These are phyloP conservation scores for Yamadazyma kitorensis DNA, from an alignment of 805 yeast genomes.

Conservation along the genomic window DNA sequence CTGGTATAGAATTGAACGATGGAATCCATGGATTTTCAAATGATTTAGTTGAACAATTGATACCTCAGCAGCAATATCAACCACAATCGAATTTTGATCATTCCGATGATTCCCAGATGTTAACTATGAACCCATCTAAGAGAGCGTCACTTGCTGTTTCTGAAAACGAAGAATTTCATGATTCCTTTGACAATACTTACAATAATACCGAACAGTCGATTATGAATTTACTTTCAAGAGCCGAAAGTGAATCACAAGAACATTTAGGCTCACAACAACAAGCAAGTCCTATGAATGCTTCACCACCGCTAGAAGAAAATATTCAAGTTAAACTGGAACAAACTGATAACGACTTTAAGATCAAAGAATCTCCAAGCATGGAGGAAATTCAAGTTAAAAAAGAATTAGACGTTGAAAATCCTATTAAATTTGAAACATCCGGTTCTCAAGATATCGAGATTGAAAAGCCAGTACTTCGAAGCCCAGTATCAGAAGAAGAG, in stretches of 20 bases:
- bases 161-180: conserved; percentile 18
- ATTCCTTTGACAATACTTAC: conserved; percentile 33
- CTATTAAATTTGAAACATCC: background rate
- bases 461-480: too few relatives aligned
- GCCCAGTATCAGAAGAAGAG: background rate
- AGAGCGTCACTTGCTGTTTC: conserved; percentile 8
- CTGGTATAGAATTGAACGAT: conserved; percentile 36
- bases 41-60: conserved; percentile 30
- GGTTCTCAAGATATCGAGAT: background rate
- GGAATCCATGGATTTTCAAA: conserved; percentile 44
- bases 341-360: background rate
- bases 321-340: background rate
- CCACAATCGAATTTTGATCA: conserved; percentile 3
- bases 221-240: conserved; percentile 27
- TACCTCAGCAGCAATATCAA: conserved; percentile 17
- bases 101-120: conserved; percentile 13
- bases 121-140: conserved; percentile 9
- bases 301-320: background rate
- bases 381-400: conserved; percentile 1
- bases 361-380: conserved; percentile 4
- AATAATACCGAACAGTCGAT: conserved; percentile 39
- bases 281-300: too few relatives aligned
- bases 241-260: conserved; percentile 3
- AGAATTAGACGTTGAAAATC: background rate
- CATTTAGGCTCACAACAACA: background rate